Conservation (phyloP, 2,329 filamentous ascomycete species). For the Trichophyton rubrum region DNA sequence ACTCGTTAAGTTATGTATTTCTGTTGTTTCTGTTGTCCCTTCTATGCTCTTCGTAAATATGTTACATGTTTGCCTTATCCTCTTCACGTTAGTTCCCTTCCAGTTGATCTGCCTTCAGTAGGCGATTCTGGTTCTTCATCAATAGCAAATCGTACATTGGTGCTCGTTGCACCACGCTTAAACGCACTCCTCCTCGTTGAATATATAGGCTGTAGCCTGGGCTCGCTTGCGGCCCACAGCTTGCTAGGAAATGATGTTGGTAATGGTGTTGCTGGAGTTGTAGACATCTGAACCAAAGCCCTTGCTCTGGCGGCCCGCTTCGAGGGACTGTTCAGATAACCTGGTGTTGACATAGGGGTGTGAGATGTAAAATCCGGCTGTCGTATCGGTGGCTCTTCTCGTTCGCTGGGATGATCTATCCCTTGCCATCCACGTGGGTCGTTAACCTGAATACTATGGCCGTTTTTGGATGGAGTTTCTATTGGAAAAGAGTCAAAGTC, state of each 20-base stretch:
- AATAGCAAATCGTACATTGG: constrained; percentile 29
- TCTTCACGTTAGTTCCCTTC: background rate
- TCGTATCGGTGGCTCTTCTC: constrained; percentile 1
- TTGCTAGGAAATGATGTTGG: constrained; percentile 34
- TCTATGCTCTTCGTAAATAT: background rate
- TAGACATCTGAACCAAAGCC: constrained; percentile 31
- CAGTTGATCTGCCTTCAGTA: constrained; percentile 25
- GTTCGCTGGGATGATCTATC: constrained; percentile 23
- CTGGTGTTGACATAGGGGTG: constrained; percentile 30
- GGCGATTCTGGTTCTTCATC: constrained; percentile 32
- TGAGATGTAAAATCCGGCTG: constrained; percentile 22
- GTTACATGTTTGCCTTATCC: background rate
- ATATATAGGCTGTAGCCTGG: constrained; percentile 6
- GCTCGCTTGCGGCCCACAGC: constrained; percentile 18
- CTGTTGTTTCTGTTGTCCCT: background rate
- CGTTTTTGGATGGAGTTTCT: constrained; percentile 3
- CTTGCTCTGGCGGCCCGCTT: constrained; percentile 34
- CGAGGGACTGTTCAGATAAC: constrained; percentile 34
- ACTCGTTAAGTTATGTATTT: background rate
- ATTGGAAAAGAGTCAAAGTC: constrained; percentile 18
- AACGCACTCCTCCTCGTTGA: constrained; percentile 7
- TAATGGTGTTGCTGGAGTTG: constrained; percentile 34
- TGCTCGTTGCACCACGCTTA: constrained; percentile 17
- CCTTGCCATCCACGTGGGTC: constrained; percentile 23
- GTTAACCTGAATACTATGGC: constrained; percentile 3